A percentile compares a stretch with the other conserved stretches of the same genome.
These are phyloP conservation scores for Phytophthora sojae DNA, from an alignment of 352 stramenopile species.

Conservation along the genomic window DNA sequence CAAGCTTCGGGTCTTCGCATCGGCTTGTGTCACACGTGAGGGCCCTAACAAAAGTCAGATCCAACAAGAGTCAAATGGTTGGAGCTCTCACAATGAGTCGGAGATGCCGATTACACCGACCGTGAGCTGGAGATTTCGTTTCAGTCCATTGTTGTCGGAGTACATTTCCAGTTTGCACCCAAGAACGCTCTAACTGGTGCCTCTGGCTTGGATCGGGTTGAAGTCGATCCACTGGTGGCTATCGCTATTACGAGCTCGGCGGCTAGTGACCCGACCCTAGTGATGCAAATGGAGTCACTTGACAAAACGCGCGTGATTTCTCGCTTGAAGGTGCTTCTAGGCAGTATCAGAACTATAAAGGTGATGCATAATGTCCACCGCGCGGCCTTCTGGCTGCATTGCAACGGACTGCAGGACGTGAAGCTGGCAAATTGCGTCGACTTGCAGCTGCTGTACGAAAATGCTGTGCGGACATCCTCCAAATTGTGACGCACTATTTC, in stretches of 20 bases:
- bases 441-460: slow-evolving; percentile 43
- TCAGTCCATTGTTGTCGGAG: neutral
- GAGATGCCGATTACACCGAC: neutral
- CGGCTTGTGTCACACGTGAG: too few species aligned
- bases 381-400: slow-evolving; percentile 9
- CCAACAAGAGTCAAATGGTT: neutral
- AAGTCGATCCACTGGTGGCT: slow-evolving; percentile 2
- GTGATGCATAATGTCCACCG: slow-evolving; percentile 16
- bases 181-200: neutral
- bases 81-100: neutral
- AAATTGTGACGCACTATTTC: slow-evolving; percentile 21
- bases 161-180: slow-evolving; percentile 14
- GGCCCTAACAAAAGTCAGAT: neutral
- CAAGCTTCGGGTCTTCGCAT: too few species aligned
- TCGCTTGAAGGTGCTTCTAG: slow-evolving; percentile 1
- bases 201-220: neutral
- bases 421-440: slow-evolving; percentile 30
- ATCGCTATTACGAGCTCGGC: slow-evolving; percentile 1
- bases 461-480: slow-evolving; percentile 28
- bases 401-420: neutral
- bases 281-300: slow-evolving; percentile 1
- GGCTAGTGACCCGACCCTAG: neutral
- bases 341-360: neutral
- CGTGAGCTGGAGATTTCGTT: neutral
- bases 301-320: neutral